phyloP scores from a whole-genome alignment of 495 filamentous ascomycete genomes.

The Glarea lozoyensis region DNA sequence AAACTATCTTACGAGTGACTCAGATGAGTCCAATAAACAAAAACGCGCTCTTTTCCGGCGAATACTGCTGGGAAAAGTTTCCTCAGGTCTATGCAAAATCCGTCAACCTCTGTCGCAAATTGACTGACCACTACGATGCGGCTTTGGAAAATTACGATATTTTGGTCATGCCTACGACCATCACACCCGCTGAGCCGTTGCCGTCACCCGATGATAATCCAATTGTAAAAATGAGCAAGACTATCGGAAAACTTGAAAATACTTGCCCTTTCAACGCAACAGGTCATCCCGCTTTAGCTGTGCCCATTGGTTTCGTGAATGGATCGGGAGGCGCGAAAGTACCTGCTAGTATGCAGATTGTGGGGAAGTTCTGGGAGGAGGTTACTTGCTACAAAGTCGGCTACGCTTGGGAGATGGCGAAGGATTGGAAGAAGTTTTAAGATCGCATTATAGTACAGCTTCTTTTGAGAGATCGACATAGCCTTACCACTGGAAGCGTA shows the following conservation, averaged over 20 bases:
- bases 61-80: conserved; percentile 30
- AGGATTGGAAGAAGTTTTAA: conserved; percentile 27
- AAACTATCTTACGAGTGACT: background rate
- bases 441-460: no score
- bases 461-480: no score
- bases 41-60: conserved; percentile 34
- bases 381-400: conserved; percentile 32
- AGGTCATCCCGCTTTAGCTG: conserved; percentile 43
- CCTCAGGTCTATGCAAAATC: conserved; percentile 33
- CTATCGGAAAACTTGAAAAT: conserved; percentile 40
- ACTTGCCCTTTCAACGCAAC: conserved; percentile 47
- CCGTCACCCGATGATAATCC: conserved; percentile 30
- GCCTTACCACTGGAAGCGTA: no score
- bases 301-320: conserved; percentile 38
- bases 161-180: conserved; percentile 34
- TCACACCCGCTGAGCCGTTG: conserved; percentile 28
- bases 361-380: conserved; percentile 33
- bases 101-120: conserved; percentile 30
- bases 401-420: conserved; percentile 54
- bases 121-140: conserved; percentile 32
- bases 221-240: conserved; percentile 27
- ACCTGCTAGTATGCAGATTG: conserved; percentile 46
- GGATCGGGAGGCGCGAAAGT: conserved; percentile 28
- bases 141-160: conserved; percentile 32
- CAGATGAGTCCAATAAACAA: conserved; percentile 24